Base-by-base conservation (phyloP, 140 eudicot species). In the Bidens hawaiensis region DNA sequence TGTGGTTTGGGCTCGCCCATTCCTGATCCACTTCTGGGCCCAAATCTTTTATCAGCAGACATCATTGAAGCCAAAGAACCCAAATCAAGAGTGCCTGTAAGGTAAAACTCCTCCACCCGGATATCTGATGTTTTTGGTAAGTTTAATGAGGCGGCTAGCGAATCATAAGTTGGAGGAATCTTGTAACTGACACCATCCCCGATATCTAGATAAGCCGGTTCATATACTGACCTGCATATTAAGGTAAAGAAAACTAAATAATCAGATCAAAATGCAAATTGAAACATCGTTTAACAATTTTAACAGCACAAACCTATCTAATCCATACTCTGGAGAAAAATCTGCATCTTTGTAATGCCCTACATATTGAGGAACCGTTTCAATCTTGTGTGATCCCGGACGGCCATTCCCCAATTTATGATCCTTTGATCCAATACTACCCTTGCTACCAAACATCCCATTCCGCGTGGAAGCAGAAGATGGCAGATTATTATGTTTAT, bases 1-100 rank as follows among this genome's bases (percentile, higher is more conserved):
- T 87, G 88, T 27, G 97, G 79, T 66, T 68, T 82, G 11, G 79
- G 64, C 64, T 86, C 96, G 78, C 90, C 86, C 79, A 90, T 87
- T 40, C 87, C 94, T 65, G 77, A 67, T 45, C 81, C 80, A 68
- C 75, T 75, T 74, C 76, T 78, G 17, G 69, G 79, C 69, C 75
- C 81, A 60, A 79, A 48, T 71, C 77, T 78, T 31, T 75, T 84
- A 68, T 84, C 82, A 51, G 87, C 74, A 55, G 88, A 87, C 96
- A 90, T 90, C 94, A 90, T 84, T 60, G 87, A 83, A 71, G 96
- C 94, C 77, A 90, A 73, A 0, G 97, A 83, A 34, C 96, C 94
- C 82, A 90, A 76, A 71, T 90, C 96, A 69, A 90, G 94, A 46
- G 96, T 90, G 4, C 97, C 95, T 46, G 80, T 81, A 18, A 87